Evolutionary conservation across 148 eudicot species (phyloP), one percentile per base, ranked within the genome.

Genomic region (Nyssa sinensis): DNA sequence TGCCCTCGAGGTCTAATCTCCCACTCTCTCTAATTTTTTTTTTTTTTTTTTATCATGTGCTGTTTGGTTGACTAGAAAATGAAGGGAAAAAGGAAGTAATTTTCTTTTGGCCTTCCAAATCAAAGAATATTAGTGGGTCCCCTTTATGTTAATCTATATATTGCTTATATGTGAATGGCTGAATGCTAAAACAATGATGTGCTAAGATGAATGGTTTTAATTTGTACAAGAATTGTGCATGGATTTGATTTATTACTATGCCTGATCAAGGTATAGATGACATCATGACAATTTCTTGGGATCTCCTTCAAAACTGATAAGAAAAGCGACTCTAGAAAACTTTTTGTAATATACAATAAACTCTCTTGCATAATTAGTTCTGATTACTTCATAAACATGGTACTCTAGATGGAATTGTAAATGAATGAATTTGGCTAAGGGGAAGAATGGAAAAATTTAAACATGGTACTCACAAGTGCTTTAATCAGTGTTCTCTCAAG

Each of bases 1-100:
- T 47, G 98, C 98, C 66, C 93, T 92, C 14, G 98, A 95, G 98
- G 98, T 82, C 39, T 25, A 7, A 13, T 71, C 24, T 37, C 75
- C 35, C 31, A 16, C 63, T 7, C 16, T 10, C n/a, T n/a, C 61
- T 70, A 55, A 47, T 4, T 28, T 37, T 39, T 61, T 25, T 31
- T 23, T 11, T n/a, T n/a, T n/a, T n/a, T 53, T 59, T 30, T 1
- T 2, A 32, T 71, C 24, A 5, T 58, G 19, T 17, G 10, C 64
- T 75, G 49, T 19, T 65, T 44, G 21, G 32, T 67, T 61, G 67
- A 12, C n/a, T 23, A 61, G 58, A 28, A 59, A 72, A 39, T 37
- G 57, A 29, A 14, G 67, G 30, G 30, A 66, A 4, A 62, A 62
- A 31, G 5, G 5, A 24, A 58, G 21, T 19, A 21, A 4, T 33